phyloP scores from a whole-genome alignment of 768 basidiomycete genomes.

The Inosperma sp. region DNA sequence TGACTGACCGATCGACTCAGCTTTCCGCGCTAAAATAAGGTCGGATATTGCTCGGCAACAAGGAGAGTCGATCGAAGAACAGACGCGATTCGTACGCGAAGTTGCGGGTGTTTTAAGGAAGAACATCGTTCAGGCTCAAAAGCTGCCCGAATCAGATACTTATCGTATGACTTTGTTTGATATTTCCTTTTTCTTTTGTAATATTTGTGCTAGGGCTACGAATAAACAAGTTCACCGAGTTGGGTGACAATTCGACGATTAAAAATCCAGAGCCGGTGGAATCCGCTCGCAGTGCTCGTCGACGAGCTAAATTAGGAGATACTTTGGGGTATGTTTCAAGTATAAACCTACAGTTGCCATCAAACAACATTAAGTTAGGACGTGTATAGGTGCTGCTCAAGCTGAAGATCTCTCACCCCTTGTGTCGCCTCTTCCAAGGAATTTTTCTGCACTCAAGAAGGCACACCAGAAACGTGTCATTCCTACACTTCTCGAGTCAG shows the following conservation, averaged over 20 bases:
- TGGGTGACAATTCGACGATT: constrained; percentile 80
- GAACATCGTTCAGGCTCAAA: constrained; percentile 82
- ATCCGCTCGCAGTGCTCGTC: constrained; percentile 46
- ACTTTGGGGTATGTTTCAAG: neutral
- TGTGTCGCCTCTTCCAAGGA: constrained; percentile 27
- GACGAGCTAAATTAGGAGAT: constrained; percentile 15
- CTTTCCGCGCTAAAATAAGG: constrained; percentile 70
- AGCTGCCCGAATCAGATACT: constrained; percentile 35
- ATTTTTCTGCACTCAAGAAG: constrained; percentile 69
- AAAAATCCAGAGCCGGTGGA: constrained; percentile 52
- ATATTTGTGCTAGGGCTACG: constrained; percentile 50
- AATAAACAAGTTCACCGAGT: constrained; percentile 76
- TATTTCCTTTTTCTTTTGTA: neutral
- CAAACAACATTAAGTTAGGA: constrained; percentile 27
- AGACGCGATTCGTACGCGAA: constrained; percentile 59
- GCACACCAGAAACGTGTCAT: constrained; percentile 58
- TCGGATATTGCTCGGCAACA: constrained; percentile 43
- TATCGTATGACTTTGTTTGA: constrained; percentile 47
- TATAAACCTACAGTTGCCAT: neutral
- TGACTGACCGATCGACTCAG: constrained; percentile 34
- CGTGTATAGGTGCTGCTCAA: constrained; percentile 36
- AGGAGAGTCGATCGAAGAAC: constrained; percentile 45
- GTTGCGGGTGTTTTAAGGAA: constrained; percentile 67
- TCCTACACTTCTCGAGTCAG: constrained; percentile 69
- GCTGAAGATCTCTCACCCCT: constrained; percentile 24